Conservation (phyloP, 148 eudicot genomes). For the Persicaria maculosa region DNA sequence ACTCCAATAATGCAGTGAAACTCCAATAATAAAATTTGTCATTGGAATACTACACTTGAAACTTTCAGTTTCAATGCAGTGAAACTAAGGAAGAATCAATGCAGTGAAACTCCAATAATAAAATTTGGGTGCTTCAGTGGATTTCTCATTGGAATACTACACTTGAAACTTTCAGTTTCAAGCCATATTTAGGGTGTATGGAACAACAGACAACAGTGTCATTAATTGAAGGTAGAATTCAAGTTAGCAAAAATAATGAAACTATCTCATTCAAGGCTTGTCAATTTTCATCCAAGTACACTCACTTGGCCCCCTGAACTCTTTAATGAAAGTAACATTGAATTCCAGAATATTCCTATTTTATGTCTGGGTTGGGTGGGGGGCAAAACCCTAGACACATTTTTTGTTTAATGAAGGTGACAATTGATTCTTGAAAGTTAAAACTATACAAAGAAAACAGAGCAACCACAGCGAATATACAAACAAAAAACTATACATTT, state of each 20-base stretch:
- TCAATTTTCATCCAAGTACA: background rate
- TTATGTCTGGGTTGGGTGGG: no score
- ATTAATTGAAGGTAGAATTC: background rate
- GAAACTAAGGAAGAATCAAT: background rate
- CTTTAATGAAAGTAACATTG: no score
- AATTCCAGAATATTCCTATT: no score
- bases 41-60: no score
- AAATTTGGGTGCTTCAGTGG: background rate
- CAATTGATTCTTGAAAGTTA: no score
- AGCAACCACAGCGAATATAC: background rate
- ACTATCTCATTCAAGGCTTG: background rate
- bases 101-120: background rate
- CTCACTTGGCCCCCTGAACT: no score
- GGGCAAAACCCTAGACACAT: no score
- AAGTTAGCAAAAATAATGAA: background rate
- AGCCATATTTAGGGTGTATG: background rate
- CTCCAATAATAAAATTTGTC: background rate
- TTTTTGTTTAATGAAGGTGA: no score
- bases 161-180: background rate
- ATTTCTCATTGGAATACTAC: background rate
- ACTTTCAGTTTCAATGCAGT: no score
- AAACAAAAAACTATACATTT: background rate
- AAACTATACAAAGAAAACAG: no score
- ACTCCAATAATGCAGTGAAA: background rate
- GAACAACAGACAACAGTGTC: background rate